Percentiles rank a stretch among this genome's conserved stretches.
These are phyloP conservation scores for Pseudogymnoascus sp. DNA, from an alignment of 2,329 filamentous ascomycete genomes.

Conservation along the genomic window DNA sequence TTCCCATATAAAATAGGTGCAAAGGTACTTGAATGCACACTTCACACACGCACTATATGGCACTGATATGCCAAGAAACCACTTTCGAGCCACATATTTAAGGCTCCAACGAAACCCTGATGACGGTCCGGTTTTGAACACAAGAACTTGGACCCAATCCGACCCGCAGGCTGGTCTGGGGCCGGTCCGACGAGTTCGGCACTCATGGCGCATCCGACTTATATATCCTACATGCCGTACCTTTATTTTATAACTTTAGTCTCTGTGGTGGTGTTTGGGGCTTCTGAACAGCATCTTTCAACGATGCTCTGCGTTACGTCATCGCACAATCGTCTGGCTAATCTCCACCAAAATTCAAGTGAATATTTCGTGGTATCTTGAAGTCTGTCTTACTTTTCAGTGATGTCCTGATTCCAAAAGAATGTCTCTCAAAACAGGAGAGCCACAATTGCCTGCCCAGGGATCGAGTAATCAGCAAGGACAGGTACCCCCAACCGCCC, in stretches of 20 bases:
- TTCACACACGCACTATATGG: no score
- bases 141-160: not conserved
- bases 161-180: not conserved
- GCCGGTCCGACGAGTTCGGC: not conserved
- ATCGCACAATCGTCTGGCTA: not conserved
- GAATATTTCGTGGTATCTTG: not conserved
- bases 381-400: not conserved
- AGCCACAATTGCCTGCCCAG: not conserved
- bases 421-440: not conserved
- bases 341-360: not conserved
- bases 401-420: not conserved
- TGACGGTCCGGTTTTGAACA: not conserved
- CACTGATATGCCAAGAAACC: not conserved
- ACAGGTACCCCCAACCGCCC: not conserved
- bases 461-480: not conserved
- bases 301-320: not conserved
- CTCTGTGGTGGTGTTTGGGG: not conserved
- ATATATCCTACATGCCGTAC: not conserved
- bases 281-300: not conserved
- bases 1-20: not conserved
- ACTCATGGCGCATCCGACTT: not conserved
- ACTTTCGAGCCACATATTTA: not conserved
- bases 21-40: not conserved
- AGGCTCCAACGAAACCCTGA: not conserved
- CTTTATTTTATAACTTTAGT: not conserved